These are phyloP conservation scores for Talaromyces sp. DNA, from an alignment of 2,329 filamentous ascomycete genomes.

Conservation along the genomic window DNA sequence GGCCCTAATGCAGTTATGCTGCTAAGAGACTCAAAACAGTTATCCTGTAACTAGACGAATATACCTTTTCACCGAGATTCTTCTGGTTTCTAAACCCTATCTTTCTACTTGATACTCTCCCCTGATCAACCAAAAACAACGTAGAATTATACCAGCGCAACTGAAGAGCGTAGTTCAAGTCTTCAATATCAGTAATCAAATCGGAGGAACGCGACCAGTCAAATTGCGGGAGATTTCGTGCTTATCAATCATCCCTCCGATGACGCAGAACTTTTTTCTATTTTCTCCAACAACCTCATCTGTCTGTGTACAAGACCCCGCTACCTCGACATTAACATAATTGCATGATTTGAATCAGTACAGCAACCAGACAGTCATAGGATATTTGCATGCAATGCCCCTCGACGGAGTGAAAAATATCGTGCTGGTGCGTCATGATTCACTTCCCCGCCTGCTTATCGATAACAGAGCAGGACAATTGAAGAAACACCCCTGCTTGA, in stretches of 20 bases:
- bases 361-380: background rate
- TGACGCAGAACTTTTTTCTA: slow-evolving; percentile 14
- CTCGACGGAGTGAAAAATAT: slow-evolving; percentile 41
- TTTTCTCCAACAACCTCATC: slow-evolving; percentile 2
- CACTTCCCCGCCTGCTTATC: slow-evolving; percentile 24
- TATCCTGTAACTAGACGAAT: slow-evolving; percentile 2
- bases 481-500: too few species aligned
- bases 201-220: background rate
- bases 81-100: background rate
- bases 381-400: slow-evolving; percentile 29
- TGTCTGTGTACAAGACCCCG: background rate
- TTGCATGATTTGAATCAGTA: too few species aligned
- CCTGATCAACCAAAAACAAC: too few species aligned
- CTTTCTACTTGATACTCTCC: background rate
- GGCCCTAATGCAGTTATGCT: background rate
- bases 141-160: too few species aligned
- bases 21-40: background rate
- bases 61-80: background rate
- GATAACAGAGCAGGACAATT: slow-evolving; percentile 6
- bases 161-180: too few species aligned
- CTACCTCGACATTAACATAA: background rate
- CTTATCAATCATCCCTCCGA: slow-evolving; percentile 17
- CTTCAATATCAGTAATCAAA: background rate
- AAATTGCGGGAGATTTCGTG: slow-evolving; percentile 4
- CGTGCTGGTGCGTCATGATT: slow-evolving; percentile 32